A percentile compares a stretch with the other conserved stretches of the same genome.
Evolutionary conservation across 2,329 filamentous ascomycete genomes (phyloP).

Genomic region (Apiospora sp.): DNA sequence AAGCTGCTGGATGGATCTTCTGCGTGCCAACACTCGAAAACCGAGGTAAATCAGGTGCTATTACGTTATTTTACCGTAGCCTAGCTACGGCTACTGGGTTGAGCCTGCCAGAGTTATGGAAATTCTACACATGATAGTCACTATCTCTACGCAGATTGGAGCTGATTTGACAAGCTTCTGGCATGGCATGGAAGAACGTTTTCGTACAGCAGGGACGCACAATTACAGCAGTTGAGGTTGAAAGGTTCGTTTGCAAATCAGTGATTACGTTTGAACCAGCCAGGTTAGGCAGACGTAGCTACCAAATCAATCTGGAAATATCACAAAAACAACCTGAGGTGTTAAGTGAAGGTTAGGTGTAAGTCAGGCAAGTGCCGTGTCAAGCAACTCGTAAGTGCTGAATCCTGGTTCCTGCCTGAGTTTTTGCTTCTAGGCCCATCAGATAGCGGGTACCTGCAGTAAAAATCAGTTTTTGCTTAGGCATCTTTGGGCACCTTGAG

Average conservation of each 20-base stretch:
- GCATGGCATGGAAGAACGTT: background rate
- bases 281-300: background rate
- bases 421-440: background rate
- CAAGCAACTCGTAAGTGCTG: background rate
- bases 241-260: background rate
- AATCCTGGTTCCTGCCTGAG: background rate
- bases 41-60: background rate
- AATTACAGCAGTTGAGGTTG: background rate
- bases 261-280: background rate
- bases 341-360: background rate
- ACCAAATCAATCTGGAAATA: background rate
- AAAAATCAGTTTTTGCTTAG: background rate
- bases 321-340: background rate
- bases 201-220: background rate
- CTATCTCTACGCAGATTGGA: background rate
- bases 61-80: background rate
- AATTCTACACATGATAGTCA: background rate
- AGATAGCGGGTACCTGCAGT: constrained; percentile 6
- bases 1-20: too few relatives aligned
- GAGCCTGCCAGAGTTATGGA: constrained; percentile 3
- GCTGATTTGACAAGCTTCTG: background rate
- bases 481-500: background rate
- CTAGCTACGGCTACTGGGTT: background rate
- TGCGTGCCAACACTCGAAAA: background rate
- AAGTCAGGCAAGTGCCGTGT: background rate